These are phyloP conservation scores for Panaeolus cyanescens DNA, from an alignment of 768 basidiomycete genomes.

Conservation along the genomic window DNA sequence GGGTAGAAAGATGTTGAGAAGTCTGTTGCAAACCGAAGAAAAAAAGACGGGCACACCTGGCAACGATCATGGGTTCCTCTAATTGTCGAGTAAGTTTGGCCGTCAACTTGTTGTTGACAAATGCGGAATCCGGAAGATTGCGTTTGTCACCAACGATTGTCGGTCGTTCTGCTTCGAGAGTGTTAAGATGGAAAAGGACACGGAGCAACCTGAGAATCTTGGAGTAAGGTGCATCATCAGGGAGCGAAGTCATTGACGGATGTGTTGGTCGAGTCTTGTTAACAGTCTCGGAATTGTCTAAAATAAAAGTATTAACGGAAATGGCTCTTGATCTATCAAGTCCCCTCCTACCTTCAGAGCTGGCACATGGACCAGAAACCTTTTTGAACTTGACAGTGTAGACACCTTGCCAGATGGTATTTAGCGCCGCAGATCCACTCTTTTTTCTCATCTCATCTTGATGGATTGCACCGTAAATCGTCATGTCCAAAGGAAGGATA, in stretches of 20 bases:
- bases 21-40: not conserved
- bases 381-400: conserved; percentile 95
- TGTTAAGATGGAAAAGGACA: conserved; percentile 82
- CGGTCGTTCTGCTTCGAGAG: conserved; percentile 66
- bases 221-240: conserved; percentile 81
- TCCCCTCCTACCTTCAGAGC: conserved; percentile 58
- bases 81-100: conserved; percentile 97
- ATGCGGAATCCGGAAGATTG: conserved; percentile 76
- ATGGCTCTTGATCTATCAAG: not conserved
- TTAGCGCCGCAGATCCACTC: conserved; percentile 59
- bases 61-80: conserved; percentile 99
- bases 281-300: conserved; percentile 33
- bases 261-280: conserved; percentile 61
- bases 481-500: conserved; percentile 80
- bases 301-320: not conserved
- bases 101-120: conserved; percentile 96
- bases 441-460: conserved; percentile 86
- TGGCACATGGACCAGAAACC: conserved; percentile 76
- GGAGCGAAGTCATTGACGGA: conserved; percentile 75
- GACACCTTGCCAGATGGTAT: conserved; percentile 85
- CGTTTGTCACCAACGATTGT: conserved; percentile 51
- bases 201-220: conserved; percentile 91
- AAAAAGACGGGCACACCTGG: conserved; percentile 59
- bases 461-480: conserved; percentile 96
- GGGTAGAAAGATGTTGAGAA: not conserved